phyloP scores from a whole-genome alignment of 2,329 filamentous ascomycete species.

The Tolypocladium cylindrosporum region DNA sequence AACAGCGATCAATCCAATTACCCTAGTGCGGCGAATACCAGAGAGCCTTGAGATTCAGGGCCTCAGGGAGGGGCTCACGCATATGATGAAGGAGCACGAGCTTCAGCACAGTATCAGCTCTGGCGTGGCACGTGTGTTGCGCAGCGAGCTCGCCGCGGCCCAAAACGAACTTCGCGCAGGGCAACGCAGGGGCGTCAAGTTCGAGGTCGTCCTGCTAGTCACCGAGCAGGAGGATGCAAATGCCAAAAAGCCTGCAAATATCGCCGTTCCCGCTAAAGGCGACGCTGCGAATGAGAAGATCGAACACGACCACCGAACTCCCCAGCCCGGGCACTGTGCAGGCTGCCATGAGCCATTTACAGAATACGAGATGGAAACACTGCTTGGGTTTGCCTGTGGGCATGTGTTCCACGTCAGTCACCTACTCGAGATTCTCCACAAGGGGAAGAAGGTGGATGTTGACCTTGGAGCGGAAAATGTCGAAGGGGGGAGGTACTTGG shows the following conservation, averaged over 20 bases:
- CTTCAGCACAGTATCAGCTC: slow-evolving; percentile 88
- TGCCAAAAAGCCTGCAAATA: slow-evolving; percentile 26
- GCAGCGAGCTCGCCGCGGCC: slow-evolving; percentile 75
- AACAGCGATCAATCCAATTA: slow-evolving; percentile 86
- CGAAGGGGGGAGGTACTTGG: slow-evolving; percentile 45
- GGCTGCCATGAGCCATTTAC: slow-evolving; percentile 46
- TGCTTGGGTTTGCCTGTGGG: slow-evolving; percentile 73
- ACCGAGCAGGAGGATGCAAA: slow-evolving; percentile 32
- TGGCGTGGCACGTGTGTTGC: slow-evolving; percentile 76
- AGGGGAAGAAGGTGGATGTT: slow-evolving; percentile 34
- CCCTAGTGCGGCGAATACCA: slow-evolving; percentile 80
- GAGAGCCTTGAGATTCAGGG: slow-evolving; percentile 90
- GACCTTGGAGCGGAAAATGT: slow-evolving; percentile 33
- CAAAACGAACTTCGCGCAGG: slow-evolving; percentile 74
- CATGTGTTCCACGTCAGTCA: slow-evolving; percentile 74
- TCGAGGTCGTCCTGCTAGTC: slow-evolving; percentile 54
- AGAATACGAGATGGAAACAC: slow-evolving; percentile 56
- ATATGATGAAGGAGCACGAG: slow-evolving; percentile 92
- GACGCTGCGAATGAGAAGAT: slow-evolving; percentile 11
- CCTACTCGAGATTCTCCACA: slow-evolving; percentile 45
- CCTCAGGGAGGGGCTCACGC: slow-evolving; percentile 73
- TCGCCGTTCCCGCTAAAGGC: slow-evolving; percentile 6
- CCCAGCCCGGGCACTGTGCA: slow-evolving; percentile 47
- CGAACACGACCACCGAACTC: slow-evolving; percentile 19
- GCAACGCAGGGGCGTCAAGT: slow-evolving; percentile 79